phyloP scores from a whole-genome alignment of 2,329 filamentous ascomycete genomes.

The Didymella segeticola region DNA sequence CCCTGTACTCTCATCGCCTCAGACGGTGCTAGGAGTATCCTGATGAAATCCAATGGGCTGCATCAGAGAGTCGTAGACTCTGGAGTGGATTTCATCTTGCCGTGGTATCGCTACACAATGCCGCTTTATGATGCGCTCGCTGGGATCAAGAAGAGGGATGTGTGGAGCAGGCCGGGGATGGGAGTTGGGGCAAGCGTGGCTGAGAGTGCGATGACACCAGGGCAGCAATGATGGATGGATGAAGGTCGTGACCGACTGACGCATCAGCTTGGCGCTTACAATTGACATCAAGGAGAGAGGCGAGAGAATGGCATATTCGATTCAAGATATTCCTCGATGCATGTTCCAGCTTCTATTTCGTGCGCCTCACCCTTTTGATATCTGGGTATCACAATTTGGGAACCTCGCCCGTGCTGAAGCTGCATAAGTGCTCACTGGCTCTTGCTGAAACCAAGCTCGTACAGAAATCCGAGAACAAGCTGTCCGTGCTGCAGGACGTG shows the following conservation, averaged over 20 bases:
- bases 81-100: not conserved
- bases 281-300: no score
- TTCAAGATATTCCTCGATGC: not conserved
- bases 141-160: not conserved
- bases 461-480: conserved; percentile 80
- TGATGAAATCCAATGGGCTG: not conserved
- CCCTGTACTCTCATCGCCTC: not conserved
- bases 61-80: not conserved
- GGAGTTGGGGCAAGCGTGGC: not conserved
- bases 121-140: not conserved
- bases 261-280: no score
- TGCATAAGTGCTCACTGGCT: not conserved
- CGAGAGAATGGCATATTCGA: not conserved
- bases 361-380: not conserved
- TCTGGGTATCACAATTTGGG: not conserved
- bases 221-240: no score
- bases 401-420: not conserved
- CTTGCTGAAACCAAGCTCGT: conserved; percentile 65
- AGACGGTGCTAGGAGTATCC: not conserved
- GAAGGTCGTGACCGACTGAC: no score
- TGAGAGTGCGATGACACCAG: not conserved
- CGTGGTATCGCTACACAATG: not conserved
- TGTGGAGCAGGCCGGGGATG: not conserved
- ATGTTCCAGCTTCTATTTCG: no score
- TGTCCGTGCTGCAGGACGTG: conserved; percentile 91